Evolutionary conservation across 768 basidiomycete species (phyloP).

Genomic region (Kwoniella heveanensis): DNA sequence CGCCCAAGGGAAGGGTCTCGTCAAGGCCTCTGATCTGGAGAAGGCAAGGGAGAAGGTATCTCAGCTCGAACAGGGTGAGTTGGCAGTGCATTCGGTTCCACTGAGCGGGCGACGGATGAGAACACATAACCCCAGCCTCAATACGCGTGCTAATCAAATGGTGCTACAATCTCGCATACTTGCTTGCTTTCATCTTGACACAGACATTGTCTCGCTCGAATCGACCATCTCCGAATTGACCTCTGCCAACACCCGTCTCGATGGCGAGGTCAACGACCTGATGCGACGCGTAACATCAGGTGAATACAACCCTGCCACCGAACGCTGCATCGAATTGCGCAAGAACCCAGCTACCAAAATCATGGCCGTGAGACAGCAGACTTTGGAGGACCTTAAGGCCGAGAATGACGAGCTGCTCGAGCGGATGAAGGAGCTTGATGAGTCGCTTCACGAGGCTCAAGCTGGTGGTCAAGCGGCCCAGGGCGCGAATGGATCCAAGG

Average conservation of each 20-base stretch:
- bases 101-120: no score
- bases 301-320: slow-evolving; percentile 50
- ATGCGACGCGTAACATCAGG: slow-evolving; percentile 52
- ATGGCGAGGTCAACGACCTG: slow-evolving; percentile 50
- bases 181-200: no score
- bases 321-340: slow-evolving; percentile 59
- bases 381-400: slow-evolving; percentile 70
- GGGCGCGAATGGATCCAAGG: slow-evolving; percentile 19
- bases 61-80: slow-evolving; percentile 36
- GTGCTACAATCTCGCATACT: no score
- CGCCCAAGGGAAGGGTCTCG: slow-evolving; percentile 40
- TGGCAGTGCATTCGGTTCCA: no score
- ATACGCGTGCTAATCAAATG: not conserved
- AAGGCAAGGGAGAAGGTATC: slow-evolving; percentile 24
- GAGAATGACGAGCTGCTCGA: slow-evolving; percentile 84
- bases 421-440: slow-evolving; percentile 67
- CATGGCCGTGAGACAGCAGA: slow-evolving; percentile 72
- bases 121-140: no score
- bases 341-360: slow-evolving; percentile 85
- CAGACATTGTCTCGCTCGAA: slow-evolving; percentile 41
- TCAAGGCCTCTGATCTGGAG: slow-evolving; percentile 35
- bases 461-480: not conserved
- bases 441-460: slow-evolving; percentile 34
- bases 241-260: slow-evolving; percentile 45
- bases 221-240: slow-evolving; percentile 43